phyloP scores from a whole-genome alignment of 208 protist genomes.

The Wallacemonas collosoma region DNA sequence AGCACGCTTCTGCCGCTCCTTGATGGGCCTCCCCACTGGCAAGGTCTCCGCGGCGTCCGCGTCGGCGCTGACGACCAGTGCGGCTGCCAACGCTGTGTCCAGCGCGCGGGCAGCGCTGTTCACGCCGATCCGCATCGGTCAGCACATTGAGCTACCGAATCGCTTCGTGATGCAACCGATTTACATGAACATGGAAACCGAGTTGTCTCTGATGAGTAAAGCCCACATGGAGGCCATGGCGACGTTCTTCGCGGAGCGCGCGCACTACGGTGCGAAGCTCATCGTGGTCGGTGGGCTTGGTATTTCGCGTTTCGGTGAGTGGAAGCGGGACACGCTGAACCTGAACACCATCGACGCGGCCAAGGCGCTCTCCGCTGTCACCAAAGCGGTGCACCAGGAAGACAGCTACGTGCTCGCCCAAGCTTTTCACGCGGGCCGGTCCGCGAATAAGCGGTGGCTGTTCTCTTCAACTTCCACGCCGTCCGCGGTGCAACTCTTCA shows the following conservation, averaged over 20 bases:
- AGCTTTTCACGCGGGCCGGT: conserved; percentile 91
- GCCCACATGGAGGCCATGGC: conserved; percentile 78
- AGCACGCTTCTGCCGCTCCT: too few species aligned
- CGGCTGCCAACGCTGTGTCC: neutral
- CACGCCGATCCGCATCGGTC: conserved; percentile 58
- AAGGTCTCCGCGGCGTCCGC: neutral
- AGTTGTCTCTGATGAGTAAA: conserved; percentile 55
- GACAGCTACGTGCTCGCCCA: conserved; percentile 91
- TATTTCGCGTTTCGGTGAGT: conserved; percentile 76
- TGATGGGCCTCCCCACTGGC: neutral
- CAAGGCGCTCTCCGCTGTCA: conserved; percentile 73
- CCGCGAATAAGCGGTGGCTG: conserved; percentile 53
- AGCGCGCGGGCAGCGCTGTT: conserved; percentile 35
- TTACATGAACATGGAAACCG: conserved; percentile 85
- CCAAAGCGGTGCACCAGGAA: conserved; percentile 83
- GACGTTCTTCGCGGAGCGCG: conserved; percentile 82
- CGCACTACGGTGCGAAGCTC: conserved; percentile 82
- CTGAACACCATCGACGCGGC: conserved; percentile 79
- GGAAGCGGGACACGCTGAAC: conserved; percentile 75
- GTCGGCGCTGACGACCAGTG: neutral
- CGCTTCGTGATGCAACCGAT: conserved; percentile 87
- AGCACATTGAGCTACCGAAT: conserved; percentile 63
- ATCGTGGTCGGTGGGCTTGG: conserved; percentile 91
- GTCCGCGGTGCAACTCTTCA: conserved; percentile 65
- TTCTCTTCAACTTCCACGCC: conserved; percentile 60